Evolutionary conservation across 2,329 filamentous ascomycete species (phyloP).

Genomic region (Monosporascus sp.): DNA sequence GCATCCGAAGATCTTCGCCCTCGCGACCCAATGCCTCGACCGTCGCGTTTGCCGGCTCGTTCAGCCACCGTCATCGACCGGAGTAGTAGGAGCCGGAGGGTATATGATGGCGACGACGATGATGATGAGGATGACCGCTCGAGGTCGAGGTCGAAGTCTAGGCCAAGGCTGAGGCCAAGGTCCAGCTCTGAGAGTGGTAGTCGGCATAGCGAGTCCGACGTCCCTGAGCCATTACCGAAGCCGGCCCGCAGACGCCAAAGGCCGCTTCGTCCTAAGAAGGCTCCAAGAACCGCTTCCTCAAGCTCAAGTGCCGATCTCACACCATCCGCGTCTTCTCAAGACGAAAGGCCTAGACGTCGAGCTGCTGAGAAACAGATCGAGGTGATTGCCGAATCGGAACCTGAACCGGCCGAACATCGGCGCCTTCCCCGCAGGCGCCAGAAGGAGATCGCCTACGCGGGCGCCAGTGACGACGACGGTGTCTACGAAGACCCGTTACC

Average conservation of each 20-base stretch:
- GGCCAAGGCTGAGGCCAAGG: conserved; percentile 14
- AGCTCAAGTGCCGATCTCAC: conserved; percentile 35
- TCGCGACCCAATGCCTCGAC: conserved; percentile 23
- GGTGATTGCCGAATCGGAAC: conserved; percentile 12
- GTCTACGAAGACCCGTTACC: conserved; percentile 7
- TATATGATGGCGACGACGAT: conserved; percentile 17
- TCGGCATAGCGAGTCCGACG: conserved; percentile 5
- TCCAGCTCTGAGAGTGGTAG: conserved; percentile 12
- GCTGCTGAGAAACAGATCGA: conserved; percentile 16
- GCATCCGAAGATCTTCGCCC: conserved; percentile 19
- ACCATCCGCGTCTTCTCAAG: conserved; percentile 28
- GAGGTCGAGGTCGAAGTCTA: conserved; percentile 18
- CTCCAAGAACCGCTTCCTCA: conserved; percentile 29
- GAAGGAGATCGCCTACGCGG: conserved; percentile 8
- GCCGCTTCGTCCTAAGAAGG: conserved; percentile 30
- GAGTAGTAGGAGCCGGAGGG: conserved; percentile 16
- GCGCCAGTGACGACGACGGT: conserved; percentile 8
- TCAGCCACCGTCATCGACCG: conserved; percentile 16
- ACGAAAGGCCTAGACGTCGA: conserved; percentile 22
- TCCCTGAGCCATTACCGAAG: conserved; percentile 22
- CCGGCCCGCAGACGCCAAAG: conserved; percentile 32
- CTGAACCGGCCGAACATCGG: conserved; percentile 9
- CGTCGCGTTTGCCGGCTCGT: conserved; percentile 19
- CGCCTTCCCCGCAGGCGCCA: conserved; percentile 8
- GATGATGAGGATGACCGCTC: conserved; percentile 19